phyloP scores from a whole-genome alignment of 208 protist genomes.

The Willaertia magna region DNA sequence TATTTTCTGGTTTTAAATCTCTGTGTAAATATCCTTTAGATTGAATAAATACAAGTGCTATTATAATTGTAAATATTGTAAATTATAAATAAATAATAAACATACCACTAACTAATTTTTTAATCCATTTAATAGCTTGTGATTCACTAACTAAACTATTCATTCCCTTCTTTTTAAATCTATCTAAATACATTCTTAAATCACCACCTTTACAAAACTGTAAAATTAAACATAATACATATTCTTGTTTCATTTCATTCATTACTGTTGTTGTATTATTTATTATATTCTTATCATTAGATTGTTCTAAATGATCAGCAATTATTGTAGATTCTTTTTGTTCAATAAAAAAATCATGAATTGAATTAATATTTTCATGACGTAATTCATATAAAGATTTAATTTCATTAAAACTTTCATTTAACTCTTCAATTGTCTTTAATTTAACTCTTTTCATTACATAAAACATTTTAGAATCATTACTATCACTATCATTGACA shows the following conservation, averaged over 20 bases:
- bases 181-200: not conserved
- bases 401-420: not conserved
- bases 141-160: not conserved
- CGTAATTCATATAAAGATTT: not conserved
- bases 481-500: not conserved
- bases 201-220: not conserved
- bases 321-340: not conserved
- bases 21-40: not conserved
- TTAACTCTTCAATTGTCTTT: not conserved
- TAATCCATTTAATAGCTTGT: not conserved
- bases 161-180: not conserved
- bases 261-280: too few species aligned
- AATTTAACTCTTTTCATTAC: not conserved
- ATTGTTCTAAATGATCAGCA: not conserved
- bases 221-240: not conserved
- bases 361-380: not conserved
- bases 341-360: not conserved
- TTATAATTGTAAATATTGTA: too few species aligned
- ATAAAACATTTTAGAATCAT: not conserved
- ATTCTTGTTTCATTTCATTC: too few species aligned
- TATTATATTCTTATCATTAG: not conserved
- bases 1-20: constrained; percentile 21
- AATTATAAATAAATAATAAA: too few species aligned
- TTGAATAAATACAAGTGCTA: not conserved
- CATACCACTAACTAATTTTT: not conserved